These are phyloP conservation scores for Carex littledalei DNA, from an alignment of 176 grass and related monocot genomes.

Conservation along the genomic window DNA sequence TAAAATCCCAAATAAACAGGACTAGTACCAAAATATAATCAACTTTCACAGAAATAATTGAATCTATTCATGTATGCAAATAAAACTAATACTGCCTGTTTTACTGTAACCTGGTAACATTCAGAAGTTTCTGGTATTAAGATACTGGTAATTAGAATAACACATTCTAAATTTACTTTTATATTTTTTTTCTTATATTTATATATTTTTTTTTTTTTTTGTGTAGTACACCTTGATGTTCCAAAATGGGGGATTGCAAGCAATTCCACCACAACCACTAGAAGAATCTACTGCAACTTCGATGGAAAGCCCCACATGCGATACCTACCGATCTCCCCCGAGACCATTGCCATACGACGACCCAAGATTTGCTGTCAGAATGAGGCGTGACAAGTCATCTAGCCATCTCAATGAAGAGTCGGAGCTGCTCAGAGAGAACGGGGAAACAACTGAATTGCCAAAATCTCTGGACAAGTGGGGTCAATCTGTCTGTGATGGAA, in stretches of 20 bases:
- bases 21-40: background rate
- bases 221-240: slow-evolving; percentile 80
- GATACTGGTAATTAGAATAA: slow-evolving; percentile 16
- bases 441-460: slow-evolving; percentile 38
- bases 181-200: background rate
- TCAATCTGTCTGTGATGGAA: slow-evolving; percentile 61
- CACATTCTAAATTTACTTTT: background rate
- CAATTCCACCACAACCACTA: slow-evolving; percentile 53
- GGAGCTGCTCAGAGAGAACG: slow-evolving; percentile 56
- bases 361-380: slow-evolving; percentile 69
- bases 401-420: slow-evolving; percentile 69
- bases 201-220: slow-evolving; percentile 1
- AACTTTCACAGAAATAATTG: background rate
- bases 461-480: slow-evolving; percentile 38
- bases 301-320: slow-evolving; percentile 43
- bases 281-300: slow-evolving; percentile 53
- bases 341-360: slow-evolving; percentile 87
- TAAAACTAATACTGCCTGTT: background rate
- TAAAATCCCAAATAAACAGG: background rate
- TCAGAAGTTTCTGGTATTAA: background rate
- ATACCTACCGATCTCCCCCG: slow-evolving; percentile 72
- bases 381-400: slow-evolving; percentile 42
- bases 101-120: background rate
- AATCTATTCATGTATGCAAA: background rate
- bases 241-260: slow-evolving; percentile 41